These are phyloP conservation scores for Parmelia sp. DNA, from an alignment of 495 filamentous ascomycete genomes.

Conservation along the genomic window DNA sequence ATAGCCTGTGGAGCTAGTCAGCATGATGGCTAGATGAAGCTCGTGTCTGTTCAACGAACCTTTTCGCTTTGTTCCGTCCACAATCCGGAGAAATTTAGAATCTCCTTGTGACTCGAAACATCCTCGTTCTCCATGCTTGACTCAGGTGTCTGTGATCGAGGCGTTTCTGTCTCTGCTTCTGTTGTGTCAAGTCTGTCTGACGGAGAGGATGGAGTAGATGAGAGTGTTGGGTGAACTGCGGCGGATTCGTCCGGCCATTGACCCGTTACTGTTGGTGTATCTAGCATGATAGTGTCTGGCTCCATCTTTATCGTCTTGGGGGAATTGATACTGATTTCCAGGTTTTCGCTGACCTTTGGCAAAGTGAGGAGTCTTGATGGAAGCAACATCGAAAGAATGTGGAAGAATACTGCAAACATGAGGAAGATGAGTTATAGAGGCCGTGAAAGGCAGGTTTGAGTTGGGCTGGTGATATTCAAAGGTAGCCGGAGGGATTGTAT, in stretches of 20 bases:
- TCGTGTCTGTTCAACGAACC: background rate
- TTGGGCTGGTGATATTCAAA: background rate
- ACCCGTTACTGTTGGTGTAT: background rate
- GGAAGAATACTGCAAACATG: background rate
- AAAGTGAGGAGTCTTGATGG: conserved; percentile 1
- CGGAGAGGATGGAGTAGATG: background rate
- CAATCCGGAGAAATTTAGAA: background rate
- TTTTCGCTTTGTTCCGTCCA: conserved; percentile 1
- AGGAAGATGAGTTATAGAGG: background rate
- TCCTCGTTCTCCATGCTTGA: background rate
- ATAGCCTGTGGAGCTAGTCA: conserved; percentile 9
- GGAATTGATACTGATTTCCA: background rate
- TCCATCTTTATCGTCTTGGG: background rate
- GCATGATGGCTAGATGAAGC: background rate
- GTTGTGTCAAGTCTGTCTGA: background rate
- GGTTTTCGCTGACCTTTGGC: conserved; percentile 4
- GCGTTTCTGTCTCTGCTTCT: background rate
- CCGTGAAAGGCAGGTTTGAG: background rate
- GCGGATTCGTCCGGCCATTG: background rate
- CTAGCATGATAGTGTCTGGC: background rate
- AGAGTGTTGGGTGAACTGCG: background rate
- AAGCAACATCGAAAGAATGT: background rate
- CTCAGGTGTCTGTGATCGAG: background rate
- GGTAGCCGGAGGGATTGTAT: background rate
- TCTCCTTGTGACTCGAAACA: background rate